Base-by-base conservation (phyloP, 495 filamentous ascomycete genomes). In the Cetradonia linearis region DNA sequence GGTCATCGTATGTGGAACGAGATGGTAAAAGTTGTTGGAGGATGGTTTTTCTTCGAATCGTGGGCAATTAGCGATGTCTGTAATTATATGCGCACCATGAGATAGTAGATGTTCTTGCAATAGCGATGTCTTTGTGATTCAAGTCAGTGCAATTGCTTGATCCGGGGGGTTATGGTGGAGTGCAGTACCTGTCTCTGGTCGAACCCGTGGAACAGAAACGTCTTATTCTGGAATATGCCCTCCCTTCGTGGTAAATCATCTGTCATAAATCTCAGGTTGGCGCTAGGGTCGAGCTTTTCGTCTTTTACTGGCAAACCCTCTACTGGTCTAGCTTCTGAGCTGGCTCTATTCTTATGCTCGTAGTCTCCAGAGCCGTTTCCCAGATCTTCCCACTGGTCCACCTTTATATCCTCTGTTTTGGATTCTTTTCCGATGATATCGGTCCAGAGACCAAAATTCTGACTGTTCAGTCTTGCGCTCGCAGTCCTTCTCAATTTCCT, bases 371-470 rank as follows among this genome's bases (percentile, higher is more conserved):
- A 20, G 9, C 34, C 27, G 7, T 65, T 64, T 20, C 50, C 27
- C 63, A 44, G 18, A 25, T 65, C 62, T 40, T 67, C 62, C 57
- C 37, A 69, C 13, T 60, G 58, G 58, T 27, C 55, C 47, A 48
- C 33, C 11, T 34, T 63, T 11, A n/a, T 23, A 2, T 49, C 55
- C 52, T 62, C 64, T 38, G 30, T 33, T 36, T 72, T 70, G 48
- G 77, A 72, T 2, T 73, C 78, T 4, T 69, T 73, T 56, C 81
- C 85, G 13, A 94, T 81, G 62, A 98, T 94, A 63, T 93, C 88
- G 14, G 84, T 83, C 93, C 91, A 97, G 1, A 97, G 79, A 38
- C 82, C 81, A 65, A 88, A 82, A 66, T 84, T 91, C 64, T 95
- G 89, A 59, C 79, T 86, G 52, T 77, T 82, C 16, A 96, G 72